phyloP scores from a whole-genome alignment of 2,329 filamentous ascomycete species.

The Claviceps sp. region DNA sequence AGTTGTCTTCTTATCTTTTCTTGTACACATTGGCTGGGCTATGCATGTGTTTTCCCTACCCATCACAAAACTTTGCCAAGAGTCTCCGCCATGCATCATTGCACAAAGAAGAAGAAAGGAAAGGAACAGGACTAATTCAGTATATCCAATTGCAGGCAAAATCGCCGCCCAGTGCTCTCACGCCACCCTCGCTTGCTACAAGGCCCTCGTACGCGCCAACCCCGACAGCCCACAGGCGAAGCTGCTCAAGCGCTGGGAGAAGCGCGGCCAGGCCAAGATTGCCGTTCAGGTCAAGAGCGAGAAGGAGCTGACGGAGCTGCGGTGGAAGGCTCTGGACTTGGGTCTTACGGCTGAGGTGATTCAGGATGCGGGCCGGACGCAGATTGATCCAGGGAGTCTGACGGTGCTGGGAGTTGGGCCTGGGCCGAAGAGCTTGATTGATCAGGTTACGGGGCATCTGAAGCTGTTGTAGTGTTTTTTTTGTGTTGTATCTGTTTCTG shows the following conservation, averaged over 20 bases:
- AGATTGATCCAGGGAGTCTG: slow-evolving; percentile 85
- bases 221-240: slow-evolving; percentile 40
- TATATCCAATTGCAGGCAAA: slow-evolving; percentile 50
- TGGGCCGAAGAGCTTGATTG: slow-evolving; percentile 74
- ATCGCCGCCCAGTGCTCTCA: slow-evolving; percentile 92
- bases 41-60: not conserved
- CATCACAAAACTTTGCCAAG: not conserved
- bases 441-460: slow-evolving; percentile 71
- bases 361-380: slow-evolving; percentile 88
- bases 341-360: slow-evolving; percentile 84
- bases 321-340: slow-evolving; percentile 67
- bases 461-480: slow-evolving; percentile 53
- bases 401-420: slow-evolving; percentile 79
- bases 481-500: not conserved
- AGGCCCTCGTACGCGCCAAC: slow-evolving; percentile 52
- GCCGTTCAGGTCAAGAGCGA: slow-evolving; percentile 80
- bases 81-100: not conserved
- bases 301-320: slow-evolving; percentile 61
- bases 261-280: slow-evolving; percentile 78
- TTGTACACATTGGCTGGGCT: no score
- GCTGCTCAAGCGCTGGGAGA: slow-evolving; percentile 76
- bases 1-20: not conserved
- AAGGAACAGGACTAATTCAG: no score
- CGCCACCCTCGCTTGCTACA: slow-evolving; percentile 97
- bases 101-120: no score